Evolutionary conservation across 2,329 filamentous ascomycete species (phyloP).

Genomic region (Dactylonectria estremocensis): DNA sequence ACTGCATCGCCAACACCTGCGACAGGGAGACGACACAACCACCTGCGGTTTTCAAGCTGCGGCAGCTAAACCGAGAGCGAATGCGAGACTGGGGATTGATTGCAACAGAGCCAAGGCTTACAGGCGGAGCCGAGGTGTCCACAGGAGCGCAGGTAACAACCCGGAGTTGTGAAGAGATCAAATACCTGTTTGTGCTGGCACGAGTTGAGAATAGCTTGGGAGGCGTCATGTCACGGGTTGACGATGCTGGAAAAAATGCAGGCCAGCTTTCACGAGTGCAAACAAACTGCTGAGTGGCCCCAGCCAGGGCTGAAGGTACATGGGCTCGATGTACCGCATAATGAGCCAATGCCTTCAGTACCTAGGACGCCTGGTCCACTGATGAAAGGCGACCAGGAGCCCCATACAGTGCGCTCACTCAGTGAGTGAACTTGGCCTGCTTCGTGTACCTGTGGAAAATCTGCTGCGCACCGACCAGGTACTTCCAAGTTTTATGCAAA

Average conservation of each 20-base stretch:
- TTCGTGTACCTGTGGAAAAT: too few species aligned
- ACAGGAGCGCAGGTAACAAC: not conserved
- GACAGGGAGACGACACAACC: not conserved
- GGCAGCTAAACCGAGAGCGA: not conserved
- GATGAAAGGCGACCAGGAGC: too few species aligned
- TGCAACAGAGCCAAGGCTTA: too few species aligned
- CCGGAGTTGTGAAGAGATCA: not conserved
- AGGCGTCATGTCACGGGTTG: not conserved
- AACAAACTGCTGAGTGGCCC: not conserved
- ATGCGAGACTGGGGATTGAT: not conserved
- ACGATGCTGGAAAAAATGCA: too few species aligned
- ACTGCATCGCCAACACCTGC: constrained; percentile 29
- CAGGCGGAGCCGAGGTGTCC: not conserved
- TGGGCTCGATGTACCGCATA: not conserved
- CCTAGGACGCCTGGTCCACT: too few species aligned
- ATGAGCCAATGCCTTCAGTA: not conserved
- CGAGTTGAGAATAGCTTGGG: not conserved
- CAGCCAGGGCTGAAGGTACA: not conserved
- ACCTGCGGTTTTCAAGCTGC: not conserved
- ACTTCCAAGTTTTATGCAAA: not conserved
- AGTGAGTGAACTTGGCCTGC: not conserved
- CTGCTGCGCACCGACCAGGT: not conserved
- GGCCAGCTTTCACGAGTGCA: not conserved
- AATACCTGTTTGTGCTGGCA: not conserved
- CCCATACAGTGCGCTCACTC: too few species aligned